Evolutionary conservation across 495 filamentous ascomycete species (phyloP).

Genomic region (Peziza echinospora): DNA sequence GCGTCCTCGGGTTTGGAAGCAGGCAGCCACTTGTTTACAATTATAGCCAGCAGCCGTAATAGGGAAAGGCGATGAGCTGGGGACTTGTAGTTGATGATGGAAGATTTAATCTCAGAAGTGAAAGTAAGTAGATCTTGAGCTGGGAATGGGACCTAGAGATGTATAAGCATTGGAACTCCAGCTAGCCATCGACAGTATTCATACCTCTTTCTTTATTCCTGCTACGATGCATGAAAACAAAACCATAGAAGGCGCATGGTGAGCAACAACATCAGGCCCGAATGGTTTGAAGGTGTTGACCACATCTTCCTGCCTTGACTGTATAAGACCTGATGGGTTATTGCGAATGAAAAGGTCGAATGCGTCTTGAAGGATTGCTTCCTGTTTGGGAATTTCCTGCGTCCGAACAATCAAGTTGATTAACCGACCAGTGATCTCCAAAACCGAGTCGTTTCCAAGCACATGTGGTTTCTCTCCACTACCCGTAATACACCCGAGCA

Average conservation of each 20-base stretch:
- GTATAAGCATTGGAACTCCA: too few species aligned
- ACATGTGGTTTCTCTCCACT: slow-evolving; percentile 23
- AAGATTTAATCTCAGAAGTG: slow-evolving; percentile 3
- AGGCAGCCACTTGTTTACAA: slow-evolving; percentile 38
- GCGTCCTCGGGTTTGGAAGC: too few species aligned
- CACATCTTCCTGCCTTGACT: slow-evolving; percentile 3
- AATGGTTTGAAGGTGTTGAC: slow-evolving; percentile 12
- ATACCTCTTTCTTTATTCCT: slow-evolving; percentile 29
- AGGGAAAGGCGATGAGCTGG: slow-evolving; percentile 20
- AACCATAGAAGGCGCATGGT: slow-evolving; percentile 31
- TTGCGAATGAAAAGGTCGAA: slow-evolving; percentile 32
- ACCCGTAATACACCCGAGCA: slow-evolving; percentile 23
- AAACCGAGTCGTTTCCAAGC: slow-evolving; percentile 30
- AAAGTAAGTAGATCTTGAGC: slow-evolving; percentile 4
- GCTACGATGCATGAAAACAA: slow-evolving; percentile 41
- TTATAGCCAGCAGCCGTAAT: slow-evolving; percentile 38
- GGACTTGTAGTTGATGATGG: slow-evolving; percentile 7
- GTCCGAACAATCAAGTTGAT: slow-evolving; percentile 38
- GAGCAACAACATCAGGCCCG: slow-evolving; percentile 12
- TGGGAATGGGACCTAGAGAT: slow-evolving; percentile 8
- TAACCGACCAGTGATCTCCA: slow-evolving; percentile 43
- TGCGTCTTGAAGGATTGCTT: slow-evolving; percentile 30
- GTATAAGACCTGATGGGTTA: slow-evolving; percentile 10
- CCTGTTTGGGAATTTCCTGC: slow-evolving; percentile 31
- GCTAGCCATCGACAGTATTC: neutral